Conservation (phyloP, 1,139 yeast genomes). For the Magnusiomyces tetraspermus region DNA sequence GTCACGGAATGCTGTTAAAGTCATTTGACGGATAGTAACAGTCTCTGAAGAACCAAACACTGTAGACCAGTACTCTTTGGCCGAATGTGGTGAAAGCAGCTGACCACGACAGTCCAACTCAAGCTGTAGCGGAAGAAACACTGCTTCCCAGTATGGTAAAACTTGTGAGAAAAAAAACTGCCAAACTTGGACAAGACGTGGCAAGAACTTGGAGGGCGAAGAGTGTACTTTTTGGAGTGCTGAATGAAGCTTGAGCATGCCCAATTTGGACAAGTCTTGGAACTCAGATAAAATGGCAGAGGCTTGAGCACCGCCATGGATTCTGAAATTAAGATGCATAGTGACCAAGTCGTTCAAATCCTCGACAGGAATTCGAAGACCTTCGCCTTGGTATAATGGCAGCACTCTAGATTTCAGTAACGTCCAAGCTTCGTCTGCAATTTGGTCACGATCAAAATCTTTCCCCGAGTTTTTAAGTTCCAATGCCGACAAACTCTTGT, state of each 20-base stretch:
- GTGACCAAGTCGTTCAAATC: constrained; percentile 44
- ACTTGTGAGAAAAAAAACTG: constrained; percentile 44
- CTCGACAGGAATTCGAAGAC: constrained; percentile 45
- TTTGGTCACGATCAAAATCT: constrained; percentile 38
- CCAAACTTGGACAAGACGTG: constrained; percentile 40
- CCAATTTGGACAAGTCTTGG: constrained; percentile 39
- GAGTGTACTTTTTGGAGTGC: constrained; percentile 19
- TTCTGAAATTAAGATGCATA: constrained; percentile 38
- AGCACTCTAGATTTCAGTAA: constrained; percentile 37
- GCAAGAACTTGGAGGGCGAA: constrained; percentile 22
- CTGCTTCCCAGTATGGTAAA: constrained; percentile 49
- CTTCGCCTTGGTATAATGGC: constrained; percentile 44
- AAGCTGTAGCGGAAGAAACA: constrained; percentile 49
- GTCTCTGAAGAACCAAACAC: constrained; percentile 20
- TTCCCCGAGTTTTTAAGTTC: constrained; percentile 28
- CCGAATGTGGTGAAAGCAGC: constrained; percentile 26
- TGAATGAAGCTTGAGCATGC: constrained; percentile 37
- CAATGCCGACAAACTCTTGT: constrained; percentile 27
- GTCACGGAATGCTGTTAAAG: constrained; percentile 32
- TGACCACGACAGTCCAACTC: constrained; percentile 39
- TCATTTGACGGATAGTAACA: constrained; percentile 29
- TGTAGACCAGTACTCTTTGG: constrained; percentile 35
- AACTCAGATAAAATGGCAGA: constrained; percentile 38
- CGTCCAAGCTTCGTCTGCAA: constrained; percentile 43
- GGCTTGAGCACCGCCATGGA: constrained; percentile 33